Percentiles rank a stretch among this genome's conserved stretches.
These are phyloP conservation scores for Lachancea sp. DNA, from an alignment of 805 yeast genomes.

Conservation along the genomic window DNA sequence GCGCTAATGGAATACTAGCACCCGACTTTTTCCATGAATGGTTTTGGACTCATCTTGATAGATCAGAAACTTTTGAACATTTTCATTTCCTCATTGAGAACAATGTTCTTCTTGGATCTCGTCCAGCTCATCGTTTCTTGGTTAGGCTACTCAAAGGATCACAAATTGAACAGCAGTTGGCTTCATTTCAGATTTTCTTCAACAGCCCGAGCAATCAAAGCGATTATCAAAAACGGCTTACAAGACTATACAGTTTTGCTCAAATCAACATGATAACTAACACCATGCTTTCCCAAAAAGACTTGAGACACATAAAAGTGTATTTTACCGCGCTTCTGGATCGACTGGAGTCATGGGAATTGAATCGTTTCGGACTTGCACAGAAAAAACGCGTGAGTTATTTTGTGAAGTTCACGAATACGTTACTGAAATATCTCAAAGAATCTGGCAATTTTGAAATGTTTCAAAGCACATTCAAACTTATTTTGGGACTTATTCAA, in stretches of 20 bases:
- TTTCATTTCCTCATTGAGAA: conserved; percentile 22
- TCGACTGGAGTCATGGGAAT: conserved; percentile 13
- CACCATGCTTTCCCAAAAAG: conserved; percentile 12
- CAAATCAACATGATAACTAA: conserved; percentile 17
- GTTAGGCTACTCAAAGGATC: conserved; percentile 24
- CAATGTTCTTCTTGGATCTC: conserved; percentile 18
- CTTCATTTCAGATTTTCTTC: conserved; percentile 24
- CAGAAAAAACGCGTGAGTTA: conserved; percentile 2
- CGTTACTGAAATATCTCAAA: conserved; percentile 17
- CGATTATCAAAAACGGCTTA: conserved; percentile 16
- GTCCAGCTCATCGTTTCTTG: conserved; percentile 11
- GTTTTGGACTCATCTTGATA: conserved; percentile 20
- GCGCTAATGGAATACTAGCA: conserved; percentile 12
- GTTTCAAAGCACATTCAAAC: conserved; percentile 18
- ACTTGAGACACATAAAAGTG: conserved; percentile 15
- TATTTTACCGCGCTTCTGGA: conserved; percentile 21
- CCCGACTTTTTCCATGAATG: conserved; percentile 24
- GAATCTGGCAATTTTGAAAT: conserved; percentile 17
- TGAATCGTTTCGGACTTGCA: neutral
- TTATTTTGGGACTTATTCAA: conserved; percentile 8
- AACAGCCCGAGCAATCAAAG: conserved; percentile 12
- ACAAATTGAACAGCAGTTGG: conserved; percentile 23
- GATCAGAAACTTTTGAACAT: conserved; percentile 18
- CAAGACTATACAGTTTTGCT: conserved; percentile 18
- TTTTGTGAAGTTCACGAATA: conserved; percentile 20